These are phyloP conservation scores for Termitomyces sp. DNA, from an alignment of 768 basidiomycete genomes.

Conservation along the genomic window DNA sequence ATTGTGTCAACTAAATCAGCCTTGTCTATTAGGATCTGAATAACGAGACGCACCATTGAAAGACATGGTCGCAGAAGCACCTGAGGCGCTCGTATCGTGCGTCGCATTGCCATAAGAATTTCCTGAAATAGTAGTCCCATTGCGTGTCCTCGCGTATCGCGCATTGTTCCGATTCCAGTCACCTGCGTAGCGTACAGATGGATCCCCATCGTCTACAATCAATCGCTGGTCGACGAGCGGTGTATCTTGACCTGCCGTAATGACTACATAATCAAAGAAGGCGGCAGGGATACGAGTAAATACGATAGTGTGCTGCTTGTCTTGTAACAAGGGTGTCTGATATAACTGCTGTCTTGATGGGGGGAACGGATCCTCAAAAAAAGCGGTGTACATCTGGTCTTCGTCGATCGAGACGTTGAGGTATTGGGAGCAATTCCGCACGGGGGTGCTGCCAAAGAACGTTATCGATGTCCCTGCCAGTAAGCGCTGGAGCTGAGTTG, in stretches of 20 bases:
- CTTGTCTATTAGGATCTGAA: background rate
- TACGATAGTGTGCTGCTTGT: conserved; percentile 17
- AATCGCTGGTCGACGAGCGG: conserved; percentile 15
- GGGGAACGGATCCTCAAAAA: conserved; percentile 13
- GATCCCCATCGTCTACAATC: conserved; percentile 22
- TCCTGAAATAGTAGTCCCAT: conserved; percentile 15
- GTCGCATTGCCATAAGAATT: conserved; percentile 24
- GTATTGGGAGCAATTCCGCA: conserved; percentile 2
- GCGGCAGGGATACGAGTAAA: conserved; percentile 18
- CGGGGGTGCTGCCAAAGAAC: conserved; percentile 8
- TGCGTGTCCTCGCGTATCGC: conserved; percentile 4
- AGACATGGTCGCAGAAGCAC: conserved; percentile 20
- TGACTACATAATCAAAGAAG: conserved; percentile 18
- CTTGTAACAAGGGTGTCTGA: conserved; percentile 16
- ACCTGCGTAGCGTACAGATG: conserved; percentile 14
- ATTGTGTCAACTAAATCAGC: background rate
- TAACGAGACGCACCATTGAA: conserved; percentile 22
- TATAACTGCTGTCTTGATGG: conserved; percentile 22
- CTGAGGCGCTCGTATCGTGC: conserved; percentile 17
- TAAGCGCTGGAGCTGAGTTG: background rate
- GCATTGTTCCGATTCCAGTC: conserved; percentile 14
- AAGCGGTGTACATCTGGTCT: conserved; percentile 2
- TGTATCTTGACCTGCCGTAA: conserved; percentile 19
- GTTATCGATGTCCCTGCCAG: conserved; percentile 8
- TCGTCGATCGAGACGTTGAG: conserved; percentile 18